phyloP scores from a whole-genome alignment of 2,329 filamentous ascomycete genomes.

The Fusarium drepaniforme region DNA sequence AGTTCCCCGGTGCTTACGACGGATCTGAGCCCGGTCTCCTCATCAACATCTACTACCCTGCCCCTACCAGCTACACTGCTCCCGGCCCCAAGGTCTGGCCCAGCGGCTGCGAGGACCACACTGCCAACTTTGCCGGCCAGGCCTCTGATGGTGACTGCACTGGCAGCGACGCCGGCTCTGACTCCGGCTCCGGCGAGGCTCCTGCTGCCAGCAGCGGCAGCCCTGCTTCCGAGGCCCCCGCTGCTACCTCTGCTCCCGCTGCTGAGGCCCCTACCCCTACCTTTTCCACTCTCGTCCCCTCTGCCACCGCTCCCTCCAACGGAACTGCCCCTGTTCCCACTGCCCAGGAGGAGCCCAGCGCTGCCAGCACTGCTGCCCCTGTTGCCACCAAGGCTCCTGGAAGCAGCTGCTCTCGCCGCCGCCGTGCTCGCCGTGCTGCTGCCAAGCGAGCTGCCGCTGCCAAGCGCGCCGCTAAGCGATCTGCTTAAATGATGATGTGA shows the following conservation, averaged over 20 bases:
- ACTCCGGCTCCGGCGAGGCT: slow-evolving; percentile 4
- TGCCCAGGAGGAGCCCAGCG: slow-evolving; percentile 12
- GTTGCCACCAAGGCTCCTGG: slow-evolving; percentile 31
- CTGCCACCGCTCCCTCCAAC: slow-evolving; percentile 17
- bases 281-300: slow-evolving; percentile 23
- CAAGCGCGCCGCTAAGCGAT: slow-evolving; percentile 23
- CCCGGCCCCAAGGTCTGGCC: slow-evolving; percentile 52
- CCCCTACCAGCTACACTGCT: slow-evolving; percentile 47
- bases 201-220: slow-evolving; percentile 6
- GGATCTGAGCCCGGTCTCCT: slow-evolving; percentile 49
- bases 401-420: slow-evolving; percentile 20
- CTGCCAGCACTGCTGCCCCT: slow-evolving; percentile 7
- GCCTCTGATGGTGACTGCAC: slow-evolving; percentile 53
- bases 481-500: slow-evolving; percentile 9
- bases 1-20: slow-evolving; percentile 50
- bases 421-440: slow-evolving; percentile 30
- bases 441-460: slow-evolving; percentile 33
- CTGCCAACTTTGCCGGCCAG: slow-evolving; percentile 50
- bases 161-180: slow-evolving; percentile 42
- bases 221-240: slow-evolving; percentile 17
- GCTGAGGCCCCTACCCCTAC: slow-evolving; percentile 20
- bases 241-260: slow-evolving; percentile 10
- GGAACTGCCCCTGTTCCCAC: slow-evolving; percentile 16
- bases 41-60: slow-evolving; percentile 52
- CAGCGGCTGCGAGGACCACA: slow-evolving; percentile 52